phyloP scores from a whole-genome alignment of 495 filamentous ascomycete genomes.

The Pseudevernia furfuracea region DNA sequence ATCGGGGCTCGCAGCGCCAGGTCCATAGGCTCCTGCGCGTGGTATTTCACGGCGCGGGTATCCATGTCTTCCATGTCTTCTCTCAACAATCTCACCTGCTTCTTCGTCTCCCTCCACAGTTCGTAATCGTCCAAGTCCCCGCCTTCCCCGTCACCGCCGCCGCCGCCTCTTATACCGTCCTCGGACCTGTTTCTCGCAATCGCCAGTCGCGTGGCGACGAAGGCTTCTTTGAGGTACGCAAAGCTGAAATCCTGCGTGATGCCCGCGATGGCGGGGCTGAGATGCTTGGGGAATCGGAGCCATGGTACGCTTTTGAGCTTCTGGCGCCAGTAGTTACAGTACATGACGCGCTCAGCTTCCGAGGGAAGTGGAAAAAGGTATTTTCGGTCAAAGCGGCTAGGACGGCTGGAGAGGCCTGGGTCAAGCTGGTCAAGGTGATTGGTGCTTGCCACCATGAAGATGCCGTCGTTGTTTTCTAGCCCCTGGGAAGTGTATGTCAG shows the following conservation, averaged over 20 bases:
- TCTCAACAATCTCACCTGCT: slow-evolving; percentile 28
- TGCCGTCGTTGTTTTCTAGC: slow-evolving; percentile 57
- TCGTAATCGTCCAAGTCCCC: slow-evolving; percentile 29
- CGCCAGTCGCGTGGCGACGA: slow-evolving; percentile 49
- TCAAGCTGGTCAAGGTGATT: slow-evolving; percentile 55
- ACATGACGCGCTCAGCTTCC: slow-evolving; percentile 45
- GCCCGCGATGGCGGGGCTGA: slow-evolving; percentile 47
- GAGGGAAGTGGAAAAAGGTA: slow-evolving; percentile 53
- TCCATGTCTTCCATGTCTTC: slow-evolving; percentile 26
- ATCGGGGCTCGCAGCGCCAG: background rate
- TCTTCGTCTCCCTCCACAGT: slow-evolving; percentile 32
- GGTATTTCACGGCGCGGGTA: background rate
- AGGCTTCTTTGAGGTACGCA: slow-evolving; percentile 60
- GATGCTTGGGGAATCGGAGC: slow-evolving; percentile 47
- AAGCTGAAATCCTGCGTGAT: slow-evolving; percentile 57
- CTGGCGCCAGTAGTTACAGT: slow-evolving; percentile 46
- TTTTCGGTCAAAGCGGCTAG: slow-evolving; percentile 59
- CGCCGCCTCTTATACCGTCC: slow-evolving; percentile 4
- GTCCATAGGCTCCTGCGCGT: background rate
- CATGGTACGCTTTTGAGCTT: slow-evolving; percentile 49
- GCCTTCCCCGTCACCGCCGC: slow-evolving; percentile 16
- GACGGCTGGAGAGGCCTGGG: slow-evolving; percentile 55
- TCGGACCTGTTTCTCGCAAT: slow-evolving; percentile 34
- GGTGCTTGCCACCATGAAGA: slow-evolving; percentile 57
- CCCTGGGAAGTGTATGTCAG: background rate